Evolutionary conservation across 371 early-diverging fungal genomes (phyloP).

Genomic region (Mortierella sp.): DNA sequence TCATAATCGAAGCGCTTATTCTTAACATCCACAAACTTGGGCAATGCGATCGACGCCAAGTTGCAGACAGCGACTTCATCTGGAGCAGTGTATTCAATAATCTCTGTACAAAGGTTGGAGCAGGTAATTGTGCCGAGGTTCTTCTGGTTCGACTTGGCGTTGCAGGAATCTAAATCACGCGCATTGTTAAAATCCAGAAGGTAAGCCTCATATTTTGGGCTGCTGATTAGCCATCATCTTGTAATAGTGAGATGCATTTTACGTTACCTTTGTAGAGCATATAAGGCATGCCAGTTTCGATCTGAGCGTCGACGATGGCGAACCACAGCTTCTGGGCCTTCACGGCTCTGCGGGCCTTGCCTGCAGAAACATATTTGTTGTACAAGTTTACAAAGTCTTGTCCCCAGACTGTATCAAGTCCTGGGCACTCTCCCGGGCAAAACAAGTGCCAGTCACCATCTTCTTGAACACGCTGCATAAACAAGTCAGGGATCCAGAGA

Average conservation of each 20-base stretch:
- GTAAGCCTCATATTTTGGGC: not conserved
- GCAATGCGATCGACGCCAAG: conserved; percentile 96
- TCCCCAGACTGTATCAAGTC: conserved; percentile 95
- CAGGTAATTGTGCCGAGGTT: conserved; percentile 96
- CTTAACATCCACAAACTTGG: conserved; percentile 83
- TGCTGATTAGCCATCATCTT: not conserved
- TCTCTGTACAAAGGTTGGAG: conserved; percentile 87
- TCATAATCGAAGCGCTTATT: conserved; percentile 64
- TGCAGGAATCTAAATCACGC: conserved; percentile 75
- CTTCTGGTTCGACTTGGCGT: conserved; percentile 97
- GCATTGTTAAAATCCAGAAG: not conserved
- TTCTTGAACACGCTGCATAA: conserved; percentile 98
- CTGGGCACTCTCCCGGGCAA: conserved; percentile 97
- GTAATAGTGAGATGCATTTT: not conserved
- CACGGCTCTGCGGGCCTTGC: conserved; percentile 85
- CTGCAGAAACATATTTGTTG: conserved; percentile 88
- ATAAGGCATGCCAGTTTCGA: conserved; percentile 99
- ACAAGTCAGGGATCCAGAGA: conserved; percentile 99
- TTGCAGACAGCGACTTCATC: conserved; percentile 99
- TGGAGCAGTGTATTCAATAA: conserved; percentile 95
- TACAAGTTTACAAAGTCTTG: conserved; percentile 95
- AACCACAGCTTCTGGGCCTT: conserved; percentile 99
- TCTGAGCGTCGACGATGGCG: conserved; percentile 98
- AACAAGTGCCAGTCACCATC: conserved; percentile 98
- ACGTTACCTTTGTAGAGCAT: conserved; percentile 98